Evolutionary conservation across 2,329 filamentous ascomycete species (phyloP).

Genomic region (Aquanectria penicillioides): DNA sequence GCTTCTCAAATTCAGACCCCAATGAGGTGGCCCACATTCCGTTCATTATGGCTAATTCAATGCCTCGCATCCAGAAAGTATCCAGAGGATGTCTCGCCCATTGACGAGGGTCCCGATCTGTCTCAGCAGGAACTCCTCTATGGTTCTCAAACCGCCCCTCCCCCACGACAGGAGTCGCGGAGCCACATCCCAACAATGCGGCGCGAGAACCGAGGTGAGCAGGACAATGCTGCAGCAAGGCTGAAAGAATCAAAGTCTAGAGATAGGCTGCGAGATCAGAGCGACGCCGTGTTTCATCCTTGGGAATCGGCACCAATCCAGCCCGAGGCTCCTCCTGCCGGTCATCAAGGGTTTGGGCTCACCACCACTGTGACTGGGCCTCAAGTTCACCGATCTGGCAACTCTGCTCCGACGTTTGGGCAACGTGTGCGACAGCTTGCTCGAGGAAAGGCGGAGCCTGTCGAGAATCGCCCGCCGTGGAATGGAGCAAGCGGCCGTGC

Average conservation of each 20-base stretch:
- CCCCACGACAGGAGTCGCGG: conserved; percentile 31
- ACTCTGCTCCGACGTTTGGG: conserved; percentile 43
- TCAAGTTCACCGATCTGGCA: conserved; percentile 36
- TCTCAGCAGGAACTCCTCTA: conserved; percentile 43
- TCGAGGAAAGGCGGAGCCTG: conserved; percentile 49
- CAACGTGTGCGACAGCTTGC: conserved; percentile 47
- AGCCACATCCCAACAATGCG: conserved; percentile 64
- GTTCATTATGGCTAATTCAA: conserved; percentile 30
- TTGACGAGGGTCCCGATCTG: conserved; percentile 57
- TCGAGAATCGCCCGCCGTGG: conserved; percentile 69
- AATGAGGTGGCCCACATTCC: conserved; percentile 27
- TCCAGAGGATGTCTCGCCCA: conserved; percentile 60
- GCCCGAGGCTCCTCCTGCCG: conserved; percentile 10
- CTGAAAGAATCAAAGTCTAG: conserved; percentile 51
- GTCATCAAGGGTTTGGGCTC: conserved; percentile 30
- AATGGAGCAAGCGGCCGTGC: conserved; percentile 77
- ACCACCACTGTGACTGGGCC: conserved; percentile 42
- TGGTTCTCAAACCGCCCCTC: conserved; percentile 25
- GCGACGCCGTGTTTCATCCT: conserved; percentile 22
- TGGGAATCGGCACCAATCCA: conserved; percentile 31
- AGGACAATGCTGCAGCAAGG: conserved; percentile 48
- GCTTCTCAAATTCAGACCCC: background rate
- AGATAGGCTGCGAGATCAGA: conserved; percentile 32
- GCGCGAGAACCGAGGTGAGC: conserved; percentile 58
- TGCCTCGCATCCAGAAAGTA: conserved; percentile 40